These are phyloP conservation scores for Oryza glaberrima DNA, from an alignment of 176 grass and related monocot species.

Conservation along the genomic window DNA sequence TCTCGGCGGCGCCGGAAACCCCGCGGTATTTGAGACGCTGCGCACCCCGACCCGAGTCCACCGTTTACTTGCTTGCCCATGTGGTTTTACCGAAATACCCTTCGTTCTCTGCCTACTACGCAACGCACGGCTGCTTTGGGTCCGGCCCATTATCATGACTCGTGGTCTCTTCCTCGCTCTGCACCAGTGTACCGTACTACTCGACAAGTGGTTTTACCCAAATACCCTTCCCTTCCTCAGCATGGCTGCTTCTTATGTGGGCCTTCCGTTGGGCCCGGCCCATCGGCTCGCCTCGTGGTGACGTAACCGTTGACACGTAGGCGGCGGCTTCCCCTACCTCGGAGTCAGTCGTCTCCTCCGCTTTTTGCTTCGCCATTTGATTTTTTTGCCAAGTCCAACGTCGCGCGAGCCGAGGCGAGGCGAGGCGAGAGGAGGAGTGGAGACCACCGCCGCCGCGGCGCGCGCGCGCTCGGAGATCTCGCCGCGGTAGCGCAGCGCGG, in stretches of 20 bases:
- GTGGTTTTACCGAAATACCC: neutral
- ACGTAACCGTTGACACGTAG: constrained; percentile 38
- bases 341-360: constrained; percentile 26
- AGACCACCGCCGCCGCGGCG: neutral
- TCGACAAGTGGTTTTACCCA: too few relatives aligned
- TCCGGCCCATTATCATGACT: neutral
- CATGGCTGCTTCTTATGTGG: too few relatives aligned
- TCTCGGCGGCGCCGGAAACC: constrained; percentile 21
- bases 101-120: neutral
- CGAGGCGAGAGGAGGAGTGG: neutral
- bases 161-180: too few relatives aligned
- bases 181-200: too few relatives aligned
- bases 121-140: neutral
- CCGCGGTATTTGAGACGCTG: neutral
- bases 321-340: neutral
- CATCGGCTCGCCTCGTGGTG: neutral
- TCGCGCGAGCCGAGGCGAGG: constrained; percentile 22
- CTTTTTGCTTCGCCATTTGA: constrained; percentile 7
- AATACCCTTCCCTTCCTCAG: too few relatives aligned
- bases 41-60: too few relatives aligned
- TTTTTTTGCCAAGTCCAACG: neutral
- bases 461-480: constrained; percentile 27
- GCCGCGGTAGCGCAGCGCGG: neutral
- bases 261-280: neutral
- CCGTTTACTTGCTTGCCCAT: neutral